Conservation (phyloP, 2,329 filamentous ascomycete species). For the Ascochyta viciae-villosae region DNA sequence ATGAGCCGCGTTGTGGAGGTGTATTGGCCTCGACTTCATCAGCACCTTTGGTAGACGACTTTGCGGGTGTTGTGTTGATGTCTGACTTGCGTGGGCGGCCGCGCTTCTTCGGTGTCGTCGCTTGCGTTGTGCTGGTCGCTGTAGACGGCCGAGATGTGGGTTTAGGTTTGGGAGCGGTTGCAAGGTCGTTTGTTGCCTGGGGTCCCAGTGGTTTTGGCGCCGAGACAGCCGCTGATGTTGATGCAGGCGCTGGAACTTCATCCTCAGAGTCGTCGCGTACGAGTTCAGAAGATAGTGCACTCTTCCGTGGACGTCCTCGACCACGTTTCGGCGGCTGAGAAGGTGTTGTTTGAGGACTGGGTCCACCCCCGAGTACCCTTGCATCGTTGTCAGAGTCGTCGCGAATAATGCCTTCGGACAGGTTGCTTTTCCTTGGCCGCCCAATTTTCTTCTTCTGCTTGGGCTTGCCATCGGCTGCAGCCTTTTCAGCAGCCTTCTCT, state of each 20-base stretch:
- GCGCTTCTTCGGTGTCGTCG: conserved; percentile 20
- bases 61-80: conserved; percentile 4
- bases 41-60: not conserved
- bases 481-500: conserved; percentile 3
- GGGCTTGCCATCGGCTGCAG: not conserved
- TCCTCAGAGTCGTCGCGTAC: conserved; percentile 26
- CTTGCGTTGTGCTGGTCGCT: not conserved
- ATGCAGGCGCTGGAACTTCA: not conserved
- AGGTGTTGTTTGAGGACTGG: conserved; percentile 3
- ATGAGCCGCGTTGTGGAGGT: not conserved
- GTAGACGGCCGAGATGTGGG: conserved; percentile 7
- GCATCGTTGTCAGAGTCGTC: conserved; percentile 18
- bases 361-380: not conserved
- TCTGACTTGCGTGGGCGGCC: conserved; percentile 22
- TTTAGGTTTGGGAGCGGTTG: not conserved
- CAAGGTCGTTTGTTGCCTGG: not conserved
- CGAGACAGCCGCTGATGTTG: not conserved
- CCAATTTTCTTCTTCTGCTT: conserved; percentile 25
- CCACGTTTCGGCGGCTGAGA: conserved; percentile 19
- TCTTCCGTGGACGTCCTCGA: conserved; percentile 25
- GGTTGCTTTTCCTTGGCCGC: conserved; percentile 29
- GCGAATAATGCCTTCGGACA: conserved; percentile 26
- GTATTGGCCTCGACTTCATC: not conserved
- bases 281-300: conserved; percentile 28
- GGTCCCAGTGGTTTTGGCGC: not conserved